A percentile compares a stretch with the other conserved stretches of the same genome.
These are phyloP conservation scores for Lonicera japonica DNA, from an alignment of 129 eudicot species.

Conservation along the genomic window DNA sequence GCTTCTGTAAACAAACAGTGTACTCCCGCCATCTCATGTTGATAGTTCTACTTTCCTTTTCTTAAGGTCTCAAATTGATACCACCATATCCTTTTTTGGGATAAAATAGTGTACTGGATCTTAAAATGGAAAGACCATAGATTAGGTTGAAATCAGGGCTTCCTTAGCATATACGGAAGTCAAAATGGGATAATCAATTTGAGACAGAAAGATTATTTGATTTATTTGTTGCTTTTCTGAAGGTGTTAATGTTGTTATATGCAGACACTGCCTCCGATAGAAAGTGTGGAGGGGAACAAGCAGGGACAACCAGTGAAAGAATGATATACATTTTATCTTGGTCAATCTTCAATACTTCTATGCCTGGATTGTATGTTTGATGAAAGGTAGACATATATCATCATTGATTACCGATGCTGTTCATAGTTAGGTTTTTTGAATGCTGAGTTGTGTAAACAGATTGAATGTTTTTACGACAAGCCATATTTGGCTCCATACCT, in stretches of 20 bases:
- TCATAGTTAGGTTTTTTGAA: not conserved
- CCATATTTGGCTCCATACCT: not conserved
- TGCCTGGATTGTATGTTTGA: not conserved
- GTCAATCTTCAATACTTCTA: not conserved
- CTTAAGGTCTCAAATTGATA: too few relatives aligned
- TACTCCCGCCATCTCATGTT: too few relatives aligned
- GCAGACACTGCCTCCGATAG: conserved; percentile 17
- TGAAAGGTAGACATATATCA: not conserved
- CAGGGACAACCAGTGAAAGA: conserved; percentile 4
- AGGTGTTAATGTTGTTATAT: not conserved
- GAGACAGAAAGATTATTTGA: too few relatives aligned
- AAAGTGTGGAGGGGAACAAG: conserved; percentile 2
- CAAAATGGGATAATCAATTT: too few relatives aligned
- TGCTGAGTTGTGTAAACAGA: not conserved
- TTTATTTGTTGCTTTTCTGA: not conserved
- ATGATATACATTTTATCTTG: not conserved
- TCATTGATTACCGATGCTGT: not conserved
- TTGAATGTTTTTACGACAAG: too few relatives aligned
- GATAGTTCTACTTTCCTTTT: too few relatives aligned
- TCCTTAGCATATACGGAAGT: too few relatives aligned
- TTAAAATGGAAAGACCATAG: too few relatives aligned
- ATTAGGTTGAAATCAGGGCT: too few relatives aligned
- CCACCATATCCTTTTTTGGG: too few relatives aligned
- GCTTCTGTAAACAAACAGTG: too few relatives aligned
- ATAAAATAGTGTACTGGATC: too few relatives aligned